Percentiles rank a stretch among this genome's conserved stretches.
Evolutionary conservation across 257 asterid genomes (phyloP).

Genomic region (Ballota nigra): DNA sequence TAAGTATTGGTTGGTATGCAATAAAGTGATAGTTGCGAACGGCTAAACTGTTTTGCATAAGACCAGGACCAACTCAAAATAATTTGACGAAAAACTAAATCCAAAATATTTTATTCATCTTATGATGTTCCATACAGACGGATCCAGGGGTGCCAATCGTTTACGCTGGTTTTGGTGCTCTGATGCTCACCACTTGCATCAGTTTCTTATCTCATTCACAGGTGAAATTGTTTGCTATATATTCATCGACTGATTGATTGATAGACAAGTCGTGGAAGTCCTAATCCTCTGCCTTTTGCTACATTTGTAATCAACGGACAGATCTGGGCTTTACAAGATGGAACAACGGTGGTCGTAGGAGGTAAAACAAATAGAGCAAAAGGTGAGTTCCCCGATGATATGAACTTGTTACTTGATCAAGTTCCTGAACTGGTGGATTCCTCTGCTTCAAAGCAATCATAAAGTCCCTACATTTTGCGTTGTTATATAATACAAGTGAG

Average conservation of each 20-base stretch:
- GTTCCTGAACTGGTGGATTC: constrained; percentile 75
- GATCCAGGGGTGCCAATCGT: constrained; percentile 89
- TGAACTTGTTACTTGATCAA: constrained; percentile 62
- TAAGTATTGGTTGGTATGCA: no score
- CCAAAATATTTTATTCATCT: not conserved
- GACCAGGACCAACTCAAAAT: not conserved
- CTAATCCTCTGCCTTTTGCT: constrained; percentile 12
- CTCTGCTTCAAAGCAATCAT: constrained; percentile 38
- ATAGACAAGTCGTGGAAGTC: not conserved
- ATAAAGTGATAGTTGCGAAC: no score
- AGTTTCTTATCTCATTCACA: constrained; percentile 84
- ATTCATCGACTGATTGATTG: not conserved
- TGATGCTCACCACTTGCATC: constrained; percentile 92
- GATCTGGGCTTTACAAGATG: constrained; percentile 92
- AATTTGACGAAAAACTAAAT: not conserved
- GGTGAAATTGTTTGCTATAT: constrained; percentile 36
- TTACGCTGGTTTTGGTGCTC: constrained; percentile 84
- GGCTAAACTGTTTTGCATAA: no score
- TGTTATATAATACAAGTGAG: not conserved
- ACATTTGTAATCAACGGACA: constrained; percentile 19
- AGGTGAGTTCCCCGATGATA: constrained; percentile 74
- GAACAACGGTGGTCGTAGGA: constrained; percentile 65
- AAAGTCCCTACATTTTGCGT: constrained; percentile 31
- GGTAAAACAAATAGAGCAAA: constrained; percentile 84
- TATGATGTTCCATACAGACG: constrained; percentile 41